phyloP scores from a whole-genome alignment of 495 filamentous ascomycete species.

The Penicillium roqueforti region DNA sequence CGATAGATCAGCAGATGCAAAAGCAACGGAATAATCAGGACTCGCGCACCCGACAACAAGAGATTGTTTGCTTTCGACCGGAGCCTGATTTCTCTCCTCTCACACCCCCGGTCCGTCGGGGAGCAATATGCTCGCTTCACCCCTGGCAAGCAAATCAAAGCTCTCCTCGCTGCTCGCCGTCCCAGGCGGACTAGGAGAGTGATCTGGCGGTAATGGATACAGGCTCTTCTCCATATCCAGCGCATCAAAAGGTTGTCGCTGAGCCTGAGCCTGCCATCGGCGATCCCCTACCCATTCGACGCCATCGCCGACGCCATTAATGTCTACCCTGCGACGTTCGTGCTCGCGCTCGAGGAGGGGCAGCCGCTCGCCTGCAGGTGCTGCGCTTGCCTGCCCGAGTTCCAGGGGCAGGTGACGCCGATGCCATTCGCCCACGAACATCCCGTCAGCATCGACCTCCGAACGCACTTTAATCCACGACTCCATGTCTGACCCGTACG shows the following conservation, averaged over 20 bases:
- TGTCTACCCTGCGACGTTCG: slow-evolving; percentile 24
- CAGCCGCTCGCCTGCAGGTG: slow-evolving; percentile 17
- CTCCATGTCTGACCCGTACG: slow-evolving; percentile 54
- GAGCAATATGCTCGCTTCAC: slow-evolving; percentile 46
- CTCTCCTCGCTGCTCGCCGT: slow-evolving; percentile 57
- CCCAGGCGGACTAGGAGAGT: slow-evolving; percentile 30
- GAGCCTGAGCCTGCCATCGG: slow-evolving; percentile 21
- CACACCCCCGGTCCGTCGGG: slow-evolving; percentile 18
- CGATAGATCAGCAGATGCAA: slow-evolving; percentile 3
- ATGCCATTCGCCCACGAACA: slow-evolving; percentile 94
- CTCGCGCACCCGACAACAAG: background rate
- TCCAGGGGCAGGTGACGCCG: slow-evolving; percentile 58
- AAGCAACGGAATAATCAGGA: background rate
- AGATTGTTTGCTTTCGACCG: slow-evolving; percentile 6
- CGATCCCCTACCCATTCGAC: slow-evolving; percentile 53
- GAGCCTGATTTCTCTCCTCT: slow-evolving; percentile 5
- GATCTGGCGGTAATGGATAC: slow-evolving; percentile 15
- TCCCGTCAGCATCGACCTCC: slow-evolving; percentile 78
- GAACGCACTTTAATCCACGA: slow-evolving; percentile 65
- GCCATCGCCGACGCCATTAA: slow-evolving; percentile 45
- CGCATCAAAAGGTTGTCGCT: background rate
- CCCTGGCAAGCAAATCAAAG: slow-evolving; percentile 52
- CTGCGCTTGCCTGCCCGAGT: slow-evolving; percentile 2
- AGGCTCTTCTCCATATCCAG: slow-evolving; percentile 16
- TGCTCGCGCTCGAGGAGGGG: slow-evolving; percentile 47